Percentiles rank a stretch among this genome's conserved stretches.
Conservation (phyloP, 495 filamentous ascomycete genomes). For the Annulohypoxylon nitens region DNA sequence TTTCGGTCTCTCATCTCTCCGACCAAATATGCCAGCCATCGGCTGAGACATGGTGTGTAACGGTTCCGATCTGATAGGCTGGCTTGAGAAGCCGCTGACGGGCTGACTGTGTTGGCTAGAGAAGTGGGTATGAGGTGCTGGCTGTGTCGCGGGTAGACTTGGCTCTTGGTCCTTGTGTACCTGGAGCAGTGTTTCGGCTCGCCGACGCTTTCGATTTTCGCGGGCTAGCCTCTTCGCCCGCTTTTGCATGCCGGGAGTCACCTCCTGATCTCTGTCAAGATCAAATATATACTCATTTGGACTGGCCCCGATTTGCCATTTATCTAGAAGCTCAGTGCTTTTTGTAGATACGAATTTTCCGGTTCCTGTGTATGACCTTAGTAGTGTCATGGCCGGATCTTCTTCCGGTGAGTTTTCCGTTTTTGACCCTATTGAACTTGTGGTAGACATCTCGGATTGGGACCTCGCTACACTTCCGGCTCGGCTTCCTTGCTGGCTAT, state of each 20-base stretch:
- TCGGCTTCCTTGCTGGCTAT: constrained; percentile 43
- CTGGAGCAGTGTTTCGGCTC: constrained; percentile 44
- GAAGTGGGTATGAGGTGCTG: constrained; percentile 33
- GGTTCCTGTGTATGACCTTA: constrained; percentile 49
- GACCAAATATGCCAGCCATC: constrained; percentile 54
- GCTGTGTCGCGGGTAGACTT: constrained; percentile 48
- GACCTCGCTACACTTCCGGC: constrained; percentile 32
- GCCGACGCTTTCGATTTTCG: constrained; percentile 46
- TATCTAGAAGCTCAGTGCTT: constrained; percentile 46
- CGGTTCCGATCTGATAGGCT: constrained; percentile 37
- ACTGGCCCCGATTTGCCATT: constrained; percentile 47
- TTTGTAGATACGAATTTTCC: constrained; percentile 47
- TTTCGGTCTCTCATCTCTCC: constrained; percentile 45
- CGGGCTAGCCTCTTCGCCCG: constrained; percentile 45
- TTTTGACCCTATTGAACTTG: constrained; percentile 27
- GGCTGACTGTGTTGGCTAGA: constrained; percentile 45
- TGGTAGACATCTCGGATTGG: constrained; percentile 26
- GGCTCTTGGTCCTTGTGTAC: constrained; percentile 38
- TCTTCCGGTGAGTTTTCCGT: constrained; percentile 26
- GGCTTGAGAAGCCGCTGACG: constrained; percentile 25
- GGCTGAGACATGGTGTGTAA: constrained; percentile 58
- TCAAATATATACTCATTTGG: constrained; percentile 48
- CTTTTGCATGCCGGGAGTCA: constrained; percentile 40
- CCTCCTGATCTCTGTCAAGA: constrained; percentile 41
- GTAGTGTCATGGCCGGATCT: constrained; percentile 48